Evolutionary conservation across 164 flowering plant genomes (phyloP).

Genomic region (Aristolochia fimbriata): DNA sequence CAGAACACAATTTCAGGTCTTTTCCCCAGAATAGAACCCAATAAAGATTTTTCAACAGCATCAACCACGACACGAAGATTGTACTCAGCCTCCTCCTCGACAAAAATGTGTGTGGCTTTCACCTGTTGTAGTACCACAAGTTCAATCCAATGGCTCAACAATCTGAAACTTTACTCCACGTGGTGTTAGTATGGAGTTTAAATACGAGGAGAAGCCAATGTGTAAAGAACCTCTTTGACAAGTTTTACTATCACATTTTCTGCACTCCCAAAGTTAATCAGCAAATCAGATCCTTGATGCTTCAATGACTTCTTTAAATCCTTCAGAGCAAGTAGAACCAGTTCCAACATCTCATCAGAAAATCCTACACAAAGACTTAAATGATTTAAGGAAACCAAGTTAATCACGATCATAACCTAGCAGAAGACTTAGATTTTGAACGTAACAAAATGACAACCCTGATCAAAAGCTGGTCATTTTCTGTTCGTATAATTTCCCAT

Average conservation of each 20-base stretch:
- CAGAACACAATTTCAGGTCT: constrained; percentile 32
- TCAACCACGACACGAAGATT: constrained; percentile 30
- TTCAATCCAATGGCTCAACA: constrained; percentile 13
- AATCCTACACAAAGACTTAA: constrained; percentile 34
- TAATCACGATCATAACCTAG: not conserved
- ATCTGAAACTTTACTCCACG: constrained; percentile 9
- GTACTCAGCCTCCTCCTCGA: constrained; percentile 77
- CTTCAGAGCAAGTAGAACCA: constrained; percentile 48
- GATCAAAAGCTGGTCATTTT: not conserved
- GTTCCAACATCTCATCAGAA: constrained; percentile 53
- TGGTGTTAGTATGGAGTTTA: not conserved
- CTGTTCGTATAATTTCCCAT: not conserved
- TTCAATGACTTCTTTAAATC: constrained; percentile 46
- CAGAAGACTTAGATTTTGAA: not conserved
- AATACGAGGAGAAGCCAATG: constrained; percentile 14
- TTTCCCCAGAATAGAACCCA: constrained; percentile 15
- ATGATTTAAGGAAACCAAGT: not conserved
- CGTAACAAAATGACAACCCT: too few species aligned
- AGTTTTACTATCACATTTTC: constrained; percentile 43
- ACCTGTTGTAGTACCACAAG: constrained; percentile 50
- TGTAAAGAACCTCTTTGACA: constrained; percentile 45
- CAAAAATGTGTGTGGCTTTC: constrained; percentile 39
- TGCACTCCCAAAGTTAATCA: constrained; percentile 63
- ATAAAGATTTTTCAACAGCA: constrained; percentile 31
- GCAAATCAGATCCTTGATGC: constrained; percentile 51